phyloP scores from a whole-genome alignment of 2,329 filamentous ascomycete genomes.

The Remersonia thermophila region DNA sequence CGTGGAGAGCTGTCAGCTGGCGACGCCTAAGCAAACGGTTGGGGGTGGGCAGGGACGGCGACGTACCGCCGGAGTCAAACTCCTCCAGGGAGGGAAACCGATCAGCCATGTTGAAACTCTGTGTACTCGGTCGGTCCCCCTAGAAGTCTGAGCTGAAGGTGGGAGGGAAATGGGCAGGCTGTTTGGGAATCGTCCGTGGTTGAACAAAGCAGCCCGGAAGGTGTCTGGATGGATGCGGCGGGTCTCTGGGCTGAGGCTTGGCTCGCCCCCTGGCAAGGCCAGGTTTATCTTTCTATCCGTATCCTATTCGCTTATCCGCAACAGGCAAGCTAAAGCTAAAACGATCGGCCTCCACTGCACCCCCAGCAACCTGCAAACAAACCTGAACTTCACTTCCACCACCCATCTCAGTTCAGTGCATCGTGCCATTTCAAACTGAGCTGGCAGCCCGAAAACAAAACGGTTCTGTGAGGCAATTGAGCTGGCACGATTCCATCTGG shows the following conservation, averaged over 20 bases:
- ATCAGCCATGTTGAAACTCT: slow-evolving; percentile 50
- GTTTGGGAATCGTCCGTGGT: background rate
- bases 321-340: background rate
- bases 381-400: too few relatives aligned
- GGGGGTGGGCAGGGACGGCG: background rate
- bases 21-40: too few relatives aligned
- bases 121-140: background rate
- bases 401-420: too few relatives aligned
- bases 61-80: slow-evolving; percentile 53
- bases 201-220: slow-evolving; percentile 4
- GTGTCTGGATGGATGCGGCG: slow-evolving; percentile 11
- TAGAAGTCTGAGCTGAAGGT: background rate
- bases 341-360: too few relatives aligned
- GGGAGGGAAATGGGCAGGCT: background rate
- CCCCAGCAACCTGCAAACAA: background rate
- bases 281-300: too few relatives aligned
- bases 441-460: background rate
- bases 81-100: slow-evolving; percentile 70
- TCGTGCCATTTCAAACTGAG: background rate
- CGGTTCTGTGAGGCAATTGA: background rate
- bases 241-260: slow-evolving; percentile 10
- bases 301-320: background rate
- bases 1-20: slow-evolving; percentile 6
- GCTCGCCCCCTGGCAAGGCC: slow-evolving; percentile 4
- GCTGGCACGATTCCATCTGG: too few relatives aligned